phyloP scores from a whole-genome alignment of 768 basidiomycete species.

The Kwoniella dendrophila region DNA sequence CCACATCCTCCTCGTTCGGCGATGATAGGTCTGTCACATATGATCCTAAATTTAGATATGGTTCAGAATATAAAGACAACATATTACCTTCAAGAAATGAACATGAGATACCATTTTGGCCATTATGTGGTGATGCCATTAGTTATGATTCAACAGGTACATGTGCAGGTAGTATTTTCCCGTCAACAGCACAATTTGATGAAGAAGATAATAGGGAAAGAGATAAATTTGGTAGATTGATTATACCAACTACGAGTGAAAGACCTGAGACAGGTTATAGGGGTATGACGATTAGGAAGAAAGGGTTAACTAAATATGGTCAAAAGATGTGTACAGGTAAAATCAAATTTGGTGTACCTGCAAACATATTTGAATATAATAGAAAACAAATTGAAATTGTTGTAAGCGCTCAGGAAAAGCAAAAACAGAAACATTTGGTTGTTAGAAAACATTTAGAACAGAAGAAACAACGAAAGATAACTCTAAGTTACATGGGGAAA shows the following conservation, averaged over 20 bases:
- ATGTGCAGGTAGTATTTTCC: constrained; percentile 30
- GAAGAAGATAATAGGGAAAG: constrained; percentile 13
- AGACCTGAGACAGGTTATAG: background rate
- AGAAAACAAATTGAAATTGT: background rate
- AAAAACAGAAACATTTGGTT: no score
- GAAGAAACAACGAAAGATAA: background rate
- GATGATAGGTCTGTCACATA: background rate
- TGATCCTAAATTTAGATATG: no score
- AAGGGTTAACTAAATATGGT: background rate
- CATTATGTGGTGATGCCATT: constrained; percentile 27
- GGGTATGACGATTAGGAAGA: constrained; percentile 1
- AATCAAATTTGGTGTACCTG: background rate
- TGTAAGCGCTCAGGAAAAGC: background rate
- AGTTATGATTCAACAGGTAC: constrained; percentile 2
- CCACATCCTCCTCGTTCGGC: background rate
- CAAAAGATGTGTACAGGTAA: background rate
- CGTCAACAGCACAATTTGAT: background rate
- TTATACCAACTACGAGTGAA: constrained; percentile 18
- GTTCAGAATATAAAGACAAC: no score
- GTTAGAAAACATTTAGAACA: background rate
- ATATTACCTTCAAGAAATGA: constrained; percentile 16
- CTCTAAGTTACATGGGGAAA: background rate
- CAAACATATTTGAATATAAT: background rate
- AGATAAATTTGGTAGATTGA: constrained; percentile 8
- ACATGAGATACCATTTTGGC: constrained; percentile 21